Evolutionary conservation across 129 eudicot genomes (phyloP).

Genomic region (Artemisia annua): DNA sequence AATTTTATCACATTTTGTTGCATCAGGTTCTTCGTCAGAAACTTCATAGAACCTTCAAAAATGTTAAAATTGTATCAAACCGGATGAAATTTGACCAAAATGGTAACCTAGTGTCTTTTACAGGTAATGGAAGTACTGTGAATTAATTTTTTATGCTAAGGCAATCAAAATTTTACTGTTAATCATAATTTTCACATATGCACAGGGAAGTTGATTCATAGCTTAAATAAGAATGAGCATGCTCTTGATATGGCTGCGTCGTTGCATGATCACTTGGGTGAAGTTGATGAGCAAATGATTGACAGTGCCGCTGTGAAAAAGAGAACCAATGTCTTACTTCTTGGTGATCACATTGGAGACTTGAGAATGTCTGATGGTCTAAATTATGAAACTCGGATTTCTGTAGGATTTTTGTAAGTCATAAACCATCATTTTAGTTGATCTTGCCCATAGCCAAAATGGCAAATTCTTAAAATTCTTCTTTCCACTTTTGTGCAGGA

Average conservation of each 20-base stretch:
- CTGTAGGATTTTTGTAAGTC: conserved; percentile 90
- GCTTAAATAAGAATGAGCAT: conserved; percentile 88
- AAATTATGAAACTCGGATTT: conserved; percentile 66
- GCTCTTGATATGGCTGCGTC: conserved; percentile 96
- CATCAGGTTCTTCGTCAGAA: conserved; percentile 83
- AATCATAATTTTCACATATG: not conserved
- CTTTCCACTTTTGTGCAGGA: conserved; percentile 45
- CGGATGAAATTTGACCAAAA: conserved; percentile 77
- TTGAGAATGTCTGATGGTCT: conserved; percentile 93
- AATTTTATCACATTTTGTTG: not conserved
- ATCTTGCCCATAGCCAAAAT: not conserved
- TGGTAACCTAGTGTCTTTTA: conserved; percentile 72
- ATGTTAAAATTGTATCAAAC: conserved; percentile 76
- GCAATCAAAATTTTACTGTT: too few species aligned
- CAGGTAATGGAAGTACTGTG: conserved; percentile 39
- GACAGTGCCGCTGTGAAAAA: conserved; percentile 54
- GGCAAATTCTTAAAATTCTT: not conserved
- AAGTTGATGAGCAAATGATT: conserved; percentile 40
- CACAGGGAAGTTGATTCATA: conserved; percentile 83
- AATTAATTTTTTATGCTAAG: too few species aligned
- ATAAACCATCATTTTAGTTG: not conserved
- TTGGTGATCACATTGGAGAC: conserved; percentile 94
- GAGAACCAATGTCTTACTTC: conserved; percentile 83
- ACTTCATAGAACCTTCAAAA: conserved; percentile 74
- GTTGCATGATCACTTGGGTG: conserved; percentile 63